phyloP scores from a whole-genome alignment of 176 grass and related monocot genomes.

The Aegilops umbellulata region DNA sequence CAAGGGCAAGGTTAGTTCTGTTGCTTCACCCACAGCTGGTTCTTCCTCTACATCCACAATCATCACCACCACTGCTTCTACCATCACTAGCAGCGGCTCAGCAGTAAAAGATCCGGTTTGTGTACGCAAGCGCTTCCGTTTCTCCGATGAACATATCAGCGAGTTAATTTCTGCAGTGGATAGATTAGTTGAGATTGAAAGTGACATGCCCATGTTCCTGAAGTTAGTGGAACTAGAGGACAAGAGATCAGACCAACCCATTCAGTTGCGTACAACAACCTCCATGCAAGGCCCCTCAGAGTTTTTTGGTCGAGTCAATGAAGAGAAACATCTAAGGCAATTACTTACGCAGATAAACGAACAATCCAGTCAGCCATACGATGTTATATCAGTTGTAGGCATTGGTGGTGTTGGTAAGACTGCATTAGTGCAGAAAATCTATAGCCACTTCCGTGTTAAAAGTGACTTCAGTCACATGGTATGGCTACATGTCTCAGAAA shows the following conservation, averaged over 20 bases:
- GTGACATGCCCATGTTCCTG: conserved; percentile 7
- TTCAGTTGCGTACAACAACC: too few species aligned
- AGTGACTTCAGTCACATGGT: too few species aligned
- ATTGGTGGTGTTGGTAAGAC: too few species aligned
- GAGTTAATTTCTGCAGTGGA: conserved; percentile 1
- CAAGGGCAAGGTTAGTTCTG: not conserved
- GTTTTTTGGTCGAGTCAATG: too few species aligned
- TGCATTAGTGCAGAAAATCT: too few species aligned
- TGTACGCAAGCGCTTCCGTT: not conserved
- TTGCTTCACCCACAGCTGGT: not conserved
- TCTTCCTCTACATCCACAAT: not conserved
- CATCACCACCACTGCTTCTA: not conserved
- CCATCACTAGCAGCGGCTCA: not conserved
- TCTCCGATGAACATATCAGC: conserved; percentile 18
- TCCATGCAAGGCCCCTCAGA: too few species aligned
- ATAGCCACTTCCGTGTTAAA: too few species aligned
- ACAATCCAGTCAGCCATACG: too few species aligned
- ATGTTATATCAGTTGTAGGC: too few species aligned
- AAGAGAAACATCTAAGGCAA: too few species aligned
- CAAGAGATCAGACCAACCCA: not conserved
- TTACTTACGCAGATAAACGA: too few species aligned
- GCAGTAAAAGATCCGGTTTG: not conserved
- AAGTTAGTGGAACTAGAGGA: conserved; percentile 1
- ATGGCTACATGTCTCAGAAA: too few species aligned
- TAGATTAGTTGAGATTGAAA: conserved; percentile 15